These are phyloP conservation scores for Gamarada debralockiae DNA, from an alignment of 495 filamentous ascomycete species.

Conservation along the genomic window DNA sequence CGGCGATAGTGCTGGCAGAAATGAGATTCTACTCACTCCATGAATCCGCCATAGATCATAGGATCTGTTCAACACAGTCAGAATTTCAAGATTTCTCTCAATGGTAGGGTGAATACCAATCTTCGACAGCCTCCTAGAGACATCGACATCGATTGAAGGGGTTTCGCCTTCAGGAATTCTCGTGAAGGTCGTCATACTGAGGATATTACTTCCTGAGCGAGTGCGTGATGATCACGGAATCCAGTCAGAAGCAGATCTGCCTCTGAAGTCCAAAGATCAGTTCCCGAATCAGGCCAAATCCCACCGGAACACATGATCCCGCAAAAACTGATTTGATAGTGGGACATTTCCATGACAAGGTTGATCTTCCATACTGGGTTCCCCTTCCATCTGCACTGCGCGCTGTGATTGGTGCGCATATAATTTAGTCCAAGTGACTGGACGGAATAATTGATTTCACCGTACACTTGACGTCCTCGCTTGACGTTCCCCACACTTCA, in stretches of 20 bases:
- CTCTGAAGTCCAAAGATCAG: too few relatives aligned
- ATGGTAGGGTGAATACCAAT: slow-evolving; percentile 45
- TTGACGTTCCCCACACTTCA: slow-evolving; percentile 5
- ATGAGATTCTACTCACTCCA: slow-evolving; percentile 54
- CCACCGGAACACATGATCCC: too few relatives aligned
- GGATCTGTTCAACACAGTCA: slow-evolving; percentile 12
- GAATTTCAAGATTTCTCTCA: background rate
- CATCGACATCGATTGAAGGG: slow-evolving; percentile 58
- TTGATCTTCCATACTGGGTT: too few relatives aligned
- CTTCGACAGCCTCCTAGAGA: slow-evolving; percentile 55
- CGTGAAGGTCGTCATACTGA: slow-evolving; percentile 64
- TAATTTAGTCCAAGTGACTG: background rate
- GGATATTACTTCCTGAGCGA: too few relatives aligned
- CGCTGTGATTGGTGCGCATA: slow-evolving; percentile 20
- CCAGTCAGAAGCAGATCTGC: too few relatives aligned
- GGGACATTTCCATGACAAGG: too few relatives aligned
- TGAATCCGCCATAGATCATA: slow-evolving; percentile 74
- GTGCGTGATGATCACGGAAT: too few relatives aligned
- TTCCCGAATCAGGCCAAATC: too few relatives aligned
- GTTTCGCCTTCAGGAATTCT: slow-evolving; percentile 52
- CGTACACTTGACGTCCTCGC: background rate
- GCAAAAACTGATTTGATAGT: background rate
- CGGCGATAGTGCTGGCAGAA: too few relatives aligned
- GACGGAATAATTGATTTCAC: background rate
- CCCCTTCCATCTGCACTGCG: too few relatives aligned